These are phyloP conservation scores for Neurospora hispaniola DNA, from an alignment of 495 filamentous ascomycete species.

Conservation along the genomic window DNA sequence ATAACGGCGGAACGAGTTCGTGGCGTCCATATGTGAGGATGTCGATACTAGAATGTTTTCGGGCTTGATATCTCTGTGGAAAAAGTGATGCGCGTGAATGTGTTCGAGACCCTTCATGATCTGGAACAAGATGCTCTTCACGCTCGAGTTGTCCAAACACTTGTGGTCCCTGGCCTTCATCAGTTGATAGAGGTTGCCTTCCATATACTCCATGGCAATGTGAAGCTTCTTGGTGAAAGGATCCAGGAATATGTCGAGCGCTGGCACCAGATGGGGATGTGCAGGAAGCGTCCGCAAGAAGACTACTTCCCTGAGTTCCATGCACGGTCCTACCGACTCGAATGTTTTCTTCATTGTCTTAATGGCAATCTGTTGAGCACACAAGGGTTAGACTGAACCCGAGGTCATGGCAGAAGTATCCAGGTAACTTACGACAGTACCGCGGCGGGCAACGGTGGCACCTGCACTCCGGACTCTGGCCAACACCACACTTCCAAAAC, in stretches of 20 bases:
- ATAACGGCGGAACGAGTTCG: constrained; percentile 75
- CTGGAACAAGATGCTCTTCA: constrained; percentile 96
- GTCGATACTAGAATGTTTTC: constrained; percentile 98
- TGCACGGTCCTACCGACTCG: constrained; percentile 76
- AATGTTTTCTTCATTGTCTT: constrained; percentile 99
- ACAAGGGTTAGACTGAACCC: background rate
- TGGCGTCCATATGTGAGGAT: constrained; percentile 68
- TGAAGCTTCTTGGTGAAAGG: constrained; percentile 91
- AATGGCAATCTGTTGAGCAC: constrained; percentile 67
- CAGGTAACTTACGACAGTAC: constrained; percentile 67
- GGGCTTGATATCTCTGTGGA: constrained; percentile 98
- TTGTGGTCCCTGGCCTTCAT: constrained; percentile 99
- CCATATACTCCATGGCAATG: constrained; percentile 99
- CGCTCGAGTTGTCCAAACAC: constrained; percentile 74
- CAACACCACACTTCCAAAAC: constrained; percentile 91
- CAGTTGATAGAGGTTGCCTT: constrained; percentile 95
- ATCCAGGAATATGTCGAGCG: constrained; percentile 97
- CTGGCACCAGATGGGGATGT: constrained; percentile 88
- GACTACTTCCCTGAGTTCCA: constrained; percentile 92
- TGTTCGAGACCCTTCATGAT: constrained; percentile 94
- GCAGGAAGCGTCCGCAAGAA: constrained; percentile 81
- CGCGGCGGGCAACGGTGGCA: constrained; percentile 75
- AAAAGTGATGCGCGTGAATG: constrained; percentile 94
- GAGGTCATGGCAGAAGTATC: background rate
- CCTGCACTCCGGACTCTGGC: constrained; percentile 86